phyloP scores from a whole-genome alignment of 2,329 filamentous ascomycete genomes.

The Xylaria digitata region DNA sequence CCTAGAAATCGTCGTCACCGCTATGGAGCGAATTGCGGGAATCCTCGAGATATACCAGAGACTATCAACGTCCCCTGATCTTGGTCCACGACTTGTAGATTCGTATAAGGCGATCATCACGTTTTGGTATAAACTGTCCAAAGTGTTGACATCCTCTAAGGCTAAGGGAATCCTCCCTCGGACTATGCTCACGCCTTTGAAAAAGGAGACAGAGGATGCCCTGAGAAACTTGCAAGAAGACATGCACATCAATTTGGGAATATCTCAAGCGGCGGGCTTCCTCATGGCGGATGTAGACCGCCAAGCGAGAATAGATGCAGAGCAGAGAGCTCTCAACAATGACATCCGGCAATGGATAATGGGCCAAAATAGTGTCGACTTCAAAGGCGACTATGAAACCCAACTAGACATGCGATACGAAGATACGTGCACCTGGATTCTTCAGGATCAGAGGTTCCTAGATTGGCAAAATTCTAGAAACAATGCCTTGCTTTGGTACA shows the following conservation, averaged over 20 bases:
- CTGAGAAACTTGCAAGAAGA: constrained; percentile 29
- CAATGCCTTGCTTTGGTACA: constrained; percentile 33
- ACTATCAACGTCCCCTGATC: constrained; percentile 18
- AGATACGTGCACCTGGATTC: constrained; percentile 25
- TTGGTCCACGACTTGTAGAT: constrained; percentile 19
- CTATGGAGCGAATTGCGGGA: constrained; percentile 28
- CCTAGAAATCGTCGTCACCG: constrained; percentile 26
- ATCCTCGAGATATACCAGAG: constrained; percentile 30
- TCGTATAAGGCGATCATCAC: constrained; percentile 34
- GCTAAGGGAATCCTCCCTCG: constrained; percentile 18
- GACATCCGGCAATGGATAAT: constrained; percentile 30
- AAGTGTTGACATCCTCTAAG: constrained; percentile 29
- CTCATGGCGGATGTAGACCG: constrained; percentile 20
- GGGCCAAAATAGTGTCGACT: constrained; percentile 23
- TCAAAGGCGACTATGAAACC: constrained; percentile 24
- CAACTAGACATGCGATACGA: constrained; percentile 24
- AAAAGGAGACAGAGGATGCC: constrained; percentile 29
- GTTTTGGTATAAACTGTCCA: constrained; percentile 32
- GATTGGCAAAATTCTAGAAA: constrained; percentile 32
- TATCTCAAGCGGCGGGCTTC: constrained; percentile 22
- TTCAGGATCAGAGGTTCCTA: constrained; percentile 22
- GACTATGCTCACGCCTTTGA: constrained; percentile 24
- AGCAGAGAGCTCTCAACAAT: constrained; percentile 21
- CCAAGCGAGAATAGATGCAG: constrained; percentile 16
- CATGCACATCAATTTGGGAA: constrained; percentile 32